Evolutionary conservation across 1,284 basidiomycete species (phyloP).

Genomic region (Exobasidium cylindrosporum): DNA sequence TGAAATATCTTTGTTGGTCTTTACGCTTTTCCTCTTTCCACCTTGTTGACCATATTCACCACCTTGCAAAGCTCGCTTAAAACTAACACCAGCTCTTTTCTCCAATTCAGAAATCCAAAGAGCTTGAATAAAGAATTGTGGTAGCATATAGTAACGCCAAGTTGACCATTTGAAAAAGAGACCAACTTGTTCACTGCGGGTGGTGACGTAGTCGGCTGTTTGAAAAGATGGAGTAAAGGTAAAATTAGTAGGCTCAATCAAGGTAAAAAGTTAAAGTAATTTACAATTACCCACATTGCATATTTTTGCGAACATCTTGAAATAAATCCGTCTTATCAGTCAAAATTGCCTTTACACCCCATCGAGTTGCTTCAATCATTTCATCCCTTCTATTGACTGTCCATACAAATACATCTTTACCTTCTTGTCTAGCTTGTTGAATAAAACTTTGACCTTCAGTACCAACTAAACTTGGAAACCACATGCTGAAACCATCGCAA

Average conservation of each 20-base stretch:
- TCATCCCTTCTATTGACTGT: slow-evolving; percentile 86
- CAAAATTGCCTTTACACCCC: slow-evolving; percentile 84
- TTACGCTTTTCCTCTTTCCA: no score
- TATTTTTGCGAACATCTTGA: slow-evolving; percentile 68
- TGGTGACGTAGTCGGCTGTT: slow-evolving; percentile 28
- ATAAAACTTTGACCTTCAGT: slow-evolving; percentile 70
- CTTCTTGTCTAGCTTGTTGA: slow-evolving; percentile 70
- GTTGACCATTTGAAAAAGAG: slow-evolving; percentile 49
- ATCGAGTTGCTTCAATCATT: slow-evolving; percentile 92
- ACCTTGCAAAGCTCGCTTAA: slow-evolving; percentile 15
- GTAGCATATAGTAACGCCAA: slow-evolving; percentile 42
- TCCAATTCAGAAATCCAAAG: slow-evolving; percentile 40
- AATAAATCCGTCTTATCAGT: slow-evolving; percentile 78
- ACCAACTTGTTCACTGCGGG: slow-evolving; percentile 39
- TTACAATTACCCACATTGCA: slow-evolving; percentile 59
- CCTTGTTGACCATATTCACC: no score
- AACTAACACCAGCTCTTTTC: slow-evolving; percentile 37
- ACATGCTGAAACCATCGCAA: slow-evolving; percentile 83
- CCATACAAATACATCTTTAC: slow-evolving; percentile 89
- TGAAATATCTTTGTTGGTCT: no score
- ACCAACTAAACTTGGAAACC: slow-evolving; percentile 72
- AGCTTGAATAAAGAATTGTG: slow-evolving; percentile 38
- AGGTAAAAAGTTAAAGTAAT: slow-evolving; percentile 62
- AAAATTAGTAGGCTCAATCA: background rate
- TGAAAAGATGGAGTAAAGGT: no score